phyloP scores from a whole-genome alignment of 768 basidiomycete genomes.

The Sarcodon sp. region DNA sequence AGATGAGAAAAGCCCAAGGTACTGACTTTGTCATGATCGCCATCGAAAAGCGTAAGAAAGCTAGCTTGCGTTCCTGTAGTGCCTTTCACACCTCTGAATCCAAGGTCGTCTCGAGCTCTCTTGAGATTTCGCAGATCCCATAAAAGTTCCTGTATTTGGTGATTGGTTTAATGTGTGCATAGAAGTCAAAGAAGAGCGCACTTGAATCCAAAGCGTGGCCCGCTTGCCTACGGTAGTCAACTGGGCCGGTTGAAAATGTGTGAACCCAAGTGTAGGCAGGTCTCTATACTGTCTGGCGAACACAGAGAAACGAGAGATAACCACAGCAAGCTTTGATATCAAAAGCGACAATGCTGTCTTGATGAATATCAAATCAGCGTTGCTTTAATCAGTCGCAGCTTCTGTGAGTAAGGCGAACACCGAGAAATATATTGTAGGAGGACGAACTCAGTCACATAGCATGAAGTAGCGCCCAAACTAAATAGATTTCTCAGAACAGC shows the following conservation, averaged over 20 bases:
- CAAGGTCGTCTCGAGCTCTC: slow-evolving; percentile 81
- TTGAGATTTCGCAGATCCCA: slow-evolving; percentile 95
- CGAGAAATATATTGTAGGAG: neutral
- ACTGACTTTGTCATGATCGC: slow-evolving; percentile 79
- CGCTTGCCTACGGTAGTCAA: slow-evolving; percentile 97
- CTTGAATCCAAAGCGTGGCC: slow-evolving; percentile 93
- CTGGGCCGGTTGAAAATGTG: slow-evolving; percentile 98
- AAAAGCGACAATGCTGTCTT: slow-evolving; percentile 78
- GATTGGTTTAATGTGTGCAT: neutral
- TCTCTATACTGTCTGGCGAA: slow-evolving; percentile 83
- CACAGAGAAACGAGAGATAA: slow-evolving; percentile 77
- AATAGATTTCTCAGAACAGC: neutral
- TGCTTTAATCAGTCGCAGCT: slow-evolving; percentile 33
- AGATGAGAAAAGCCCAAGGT: neutral
- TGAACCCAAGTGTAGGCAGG: slow-evolving; percentile 92
- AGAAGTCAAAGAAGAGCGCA: slow-evolving; percentile 12
- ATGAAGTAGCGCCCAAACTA: slow-evolving; percentile 93
- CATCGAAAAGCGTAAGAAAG: slow-evolving; percentile 89
- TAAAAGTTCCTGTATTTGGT: slow-evolving; percentile 55
- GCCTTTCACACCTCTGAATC: slow-evolving; percentile 98
- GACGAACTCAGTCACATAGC: slow-evolving; percentile 94
- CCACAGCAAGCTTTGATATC: slow-evolving; percentile 74
- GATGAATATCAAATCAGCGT: slow-evolving; percentile 96
- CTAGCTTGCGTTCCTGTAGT: slow-evolving; percentile 98
- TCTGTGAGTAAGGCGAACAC: neutral